Percentiles rank a stretch among this genome's conserved stretches.
Conservation (phyloP, 225 moss, liverwort and hornwort genomes). For the Ulota crispa region DNA sequence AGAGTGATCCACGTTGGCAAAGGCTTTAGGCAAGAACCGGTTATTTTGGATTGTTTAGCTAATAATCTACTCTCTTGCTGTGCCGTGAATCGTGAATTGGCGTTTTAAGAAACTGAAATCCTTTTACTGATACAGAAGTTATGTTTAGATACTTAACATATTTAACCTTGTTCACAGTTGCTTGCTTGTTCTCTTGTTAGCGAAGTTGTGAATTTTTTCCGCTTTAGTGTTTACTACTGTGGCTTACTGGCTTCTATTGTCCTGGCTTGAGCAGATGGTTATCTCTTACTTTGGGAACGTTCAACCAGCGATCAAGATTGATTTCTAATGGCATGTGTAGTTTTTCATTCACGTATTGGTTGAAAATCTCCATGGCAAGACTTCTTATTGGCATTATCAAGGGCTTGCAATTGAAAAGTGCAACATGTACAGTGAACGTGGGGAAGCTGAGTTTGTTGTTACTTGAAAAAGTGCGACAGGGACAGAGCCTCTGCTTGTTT, state of each 20-base stretch:
- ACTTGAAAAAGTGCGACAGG: background rate
- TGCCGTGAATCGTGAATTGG: background rate
- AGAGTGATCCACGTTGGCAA: no score
- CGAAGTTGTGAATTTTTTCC: background rate
- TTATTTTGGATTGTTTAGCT: no score
- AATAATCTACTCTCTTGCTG: background rate
- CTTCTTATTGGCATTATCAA: background rate
- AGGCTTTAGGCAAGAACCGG: no score
- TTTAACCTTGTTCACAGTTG: background rate
- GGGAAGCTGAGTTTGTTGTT: background rate
- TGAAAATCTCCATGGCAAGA: background rate
- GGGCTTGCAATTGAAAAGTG: background rate
- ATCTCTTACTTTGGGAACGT: background rate
- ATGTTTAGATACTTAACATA: background rate
- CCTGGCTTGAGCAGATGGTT: background rate
- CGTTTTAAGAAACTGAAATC: background rate
- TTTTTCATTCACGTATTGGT: background rate
- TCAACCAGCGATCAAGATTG: background rate
- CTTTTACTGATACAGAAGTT: background rate
- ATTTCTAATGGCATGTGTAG: background rate
- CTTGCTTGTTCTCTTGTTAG: background rate
- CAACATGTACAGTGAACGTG: background rate
- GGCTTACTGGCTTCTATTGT: background rate
- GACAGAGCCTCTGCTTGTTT: background rate
- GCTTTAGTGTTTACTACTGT: background rate